Evolutionary conservation across 257 asterid species (phyloP), one percentile per base, ranked within the genome.

Genomic region (Nicotiana benthamiana): DNA sequence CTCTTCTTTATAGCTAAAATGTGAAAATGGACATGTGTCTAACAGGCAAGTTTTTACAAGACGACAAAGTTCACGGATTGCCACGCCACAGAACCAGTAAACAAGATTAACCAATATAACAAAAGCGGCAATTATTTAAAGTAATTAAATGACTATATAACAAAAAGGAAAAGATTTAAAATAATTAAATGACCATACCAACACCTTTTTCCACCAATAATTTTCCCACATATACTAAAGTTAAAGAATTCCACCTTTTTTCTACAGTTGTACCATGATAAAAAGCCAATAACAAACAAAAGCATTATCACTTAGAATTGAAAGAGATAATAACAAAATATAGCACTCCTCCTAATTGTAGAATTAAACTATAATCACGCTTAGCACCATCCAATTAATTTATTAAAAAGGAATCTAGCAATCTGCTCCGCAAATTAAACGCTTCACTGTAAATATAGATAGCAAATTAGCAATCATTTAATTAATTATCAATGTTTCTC

Each of bases 281-380:
- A 46, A 74, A 74, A 26, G 79, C 24, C 16, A 74, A 8, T 26
- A 74, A 46, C 48, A 72, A 72, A 72, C 61, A 72, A 46, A 72
- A 46, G 9, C 40, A 13, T 72, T 22, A 74, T 74, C 43, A 48
- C 26, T 9, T 26, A 51, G 17, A 74, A 74, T 74, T 74, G 43
- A 48, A 74, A 48, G 79, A 74, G 62, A 48, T 20, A 48, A 46
- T 74, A 48, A 15, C 4, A 48, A 40, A 74, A 74, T 16, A 74
- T 15, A 15, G 43, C 26, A 48, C 62, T 15, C 61, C 64, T 59
- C 28, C 78, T 8, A 24, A 74, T 24, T 74, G 9, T 48, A 74
- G 61, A 48, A 74, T 48, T 74, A 74, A 74, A 48, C 40, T 24
- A 48, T 74, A 74, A 74, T 74, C 79, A 48, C 61, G 79, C 79